Conservation (phyloP, 1,139 yeast genomes). For the Debaryomycetaceae sp. region DNA sequence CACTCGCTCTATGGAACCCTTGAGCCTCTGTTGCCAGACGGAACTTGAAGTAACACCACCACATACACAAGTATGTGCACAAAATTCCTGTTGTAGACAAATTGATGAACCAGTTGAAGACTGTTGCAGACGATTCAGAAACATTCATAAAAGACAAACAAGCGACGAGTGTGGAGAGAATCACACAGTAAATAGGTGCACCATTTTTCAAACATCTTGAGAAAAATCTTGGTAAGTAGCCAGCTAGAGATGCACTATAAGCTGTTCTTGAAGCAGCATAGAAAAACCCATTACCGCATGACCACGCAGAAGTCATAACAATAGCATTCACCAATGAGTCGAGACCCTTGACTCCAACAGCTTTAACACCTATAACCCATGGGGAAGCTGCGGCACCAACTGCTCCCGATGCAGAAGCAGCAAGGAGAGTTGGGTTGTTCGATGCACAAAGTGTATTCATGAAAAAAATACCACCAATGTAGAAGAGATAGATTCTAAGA, state of each 20-base stretch:
- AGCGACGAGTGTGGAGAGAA: slow-evolving; percentile 17
- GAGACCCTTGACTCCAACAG: slow-evolving; percentile 34
- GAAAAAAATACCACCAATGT: slow-evolving; percentile 37
- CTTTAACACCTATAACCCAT: slow-evolving; percentile 37
- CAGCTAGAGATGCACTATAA: slow-evolving; percentile 35
- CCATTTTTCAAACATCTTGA: slow-evolving; percentile 32
- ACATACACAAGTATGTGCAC: slow-evolving; percentile 49
- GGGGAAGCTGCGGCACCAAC: slow-evolving; percentile 32
- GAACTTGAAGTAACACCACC: slow-evolving; percentile 43
- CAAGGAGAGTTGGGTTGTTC: slow-evolving; percentile 26
- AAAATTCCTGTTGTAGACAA: slow-evolving; percentile 52
- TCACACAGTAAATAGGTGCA: slow-evolving; percentile 32
- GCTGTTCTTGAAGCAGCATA: slow-evolving; percentile 35
- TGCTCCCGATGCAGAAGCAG: slow-evolving; percentile 18
- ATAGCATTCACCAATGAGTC: slow-evolving; percentile 34
- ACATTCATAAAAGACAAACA: slow-evolving; percentile 31
- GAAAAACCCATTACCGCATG: slow-evolving; percentile 37
- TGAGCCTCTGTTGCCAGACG: slow-evolving; percentile 32
- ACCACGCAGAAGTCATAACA: slow-evolving; percentile 34
- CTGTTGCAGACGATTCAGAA: slow-evolving; percentile 23
- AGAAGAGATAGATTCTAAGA: slow-evolving; percentile 31
- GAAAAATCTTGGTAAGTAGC: slow-evolving; percentile 34
- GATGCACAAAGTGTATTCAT: slow-evolving; percentile 35
- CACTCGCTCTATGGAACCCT: slow-evolving; percentile 21
- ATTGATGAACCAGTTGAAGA: slow-evolving; percentile 34